Evolutionary conservation across 495 filamentous ascomycete genomes (phyloP).

Genomic region (Penicillium flavigenum): DNA sequence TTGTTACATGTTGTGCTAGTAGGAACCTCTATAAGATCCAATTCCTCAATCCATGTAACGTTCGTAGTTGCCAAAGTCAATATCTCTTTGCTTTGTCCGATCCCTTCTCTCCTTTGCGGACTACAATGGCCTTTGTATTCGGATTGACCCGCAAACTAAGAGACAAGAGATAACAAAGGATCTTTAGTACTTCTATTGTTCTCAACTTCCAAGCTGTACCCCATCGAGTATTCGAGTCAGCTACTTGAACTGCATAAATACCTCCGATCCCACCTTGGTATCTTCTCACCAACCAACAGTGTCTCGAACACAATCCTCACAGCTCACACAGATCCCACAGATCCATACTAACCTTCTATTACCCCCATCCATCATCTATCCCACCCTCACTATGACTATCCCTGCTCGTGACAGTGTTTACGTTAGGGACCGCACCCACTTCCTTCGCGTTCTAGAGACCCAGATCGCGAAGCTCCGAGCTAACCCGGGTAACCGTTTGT

Average conservation of each 20-base stretch:
- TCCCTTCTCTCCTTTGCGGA: not conserved
- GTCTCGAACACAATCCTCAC: not conserved
- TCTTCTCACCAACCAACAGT: not conserved
- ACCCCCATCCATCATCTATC: not conserved
- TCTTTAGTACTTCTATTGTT: not conserved
- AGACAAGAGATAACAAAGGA: not conserved
- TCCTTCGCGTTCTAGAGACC: not conserved
- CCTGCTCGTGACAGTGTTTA: not conserved
- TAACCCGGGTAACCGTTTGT: not conserved
- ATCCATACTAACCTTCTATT: not conserved
- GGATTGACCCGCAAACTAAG: not conserved
- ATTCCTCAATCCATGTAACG: not conserved
- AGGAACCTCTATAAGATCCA: not conserved
- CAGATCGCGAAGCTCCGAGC: not conserved
- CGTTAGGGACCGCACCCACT: not conserved
- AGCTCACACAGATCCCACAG: not conserved
- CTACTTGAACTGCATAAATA: slow-evolving; percentile 2
- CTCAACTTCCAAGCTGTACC: not conserved
- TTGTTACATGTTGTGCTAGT: not conserved
- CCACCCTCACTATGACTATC: not conserved
- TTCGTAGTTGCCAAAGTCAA: not conserved
- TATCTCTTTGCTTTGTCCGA: not conserved
- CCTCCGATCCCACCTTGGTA: not conserved
- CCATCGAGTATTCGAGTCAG: not conserved
- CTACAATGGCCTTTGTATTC: not conserved